Percentiles rank a stretch among this genome's conserved stretches.
phyloP scores from a whole-genome alignment of 495 filamentous ascomycete genomes.

The Penicillium verhagenii region DNA sequence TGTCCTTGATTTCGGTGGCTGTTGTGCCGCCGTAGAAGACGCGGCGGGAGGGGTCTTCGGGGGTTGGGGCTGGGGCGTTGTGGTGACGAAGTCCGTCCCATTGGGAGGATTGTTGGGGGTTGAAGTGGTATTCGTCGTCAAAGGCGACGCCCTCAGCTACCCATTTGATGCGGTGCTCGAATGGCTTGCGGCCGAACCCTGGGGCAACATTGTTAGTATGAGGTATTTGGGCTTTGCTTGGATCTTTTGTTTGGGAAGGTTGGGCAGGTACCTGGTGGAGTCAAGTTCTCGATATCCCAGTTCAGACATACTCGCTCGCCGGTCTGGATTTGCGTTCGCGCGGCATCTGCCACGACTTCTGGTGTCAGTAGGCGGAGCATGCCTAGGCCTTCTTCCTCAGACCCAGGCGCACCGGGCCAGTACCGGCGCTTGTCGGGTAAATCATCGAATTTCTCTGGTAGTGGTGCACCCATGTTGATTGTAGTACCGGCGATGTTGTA shows the following conservation, averaged over 20 bases:
- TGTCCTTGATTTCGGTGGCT: constrained; percentile 51
- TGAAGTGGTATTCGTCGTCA: constrained; percentile 70
- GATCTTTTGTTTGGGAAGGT: background rate
- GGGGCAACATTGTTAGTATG: constrained; percentile 4
- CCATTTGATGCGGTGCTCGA: constrained; percentile 57
- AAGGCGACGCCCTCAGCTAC: constrained; percentile 50
- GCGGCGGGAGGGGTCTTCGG: constrained; percentile 33
- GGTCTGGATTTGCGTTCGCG: constrained; percentile 46
- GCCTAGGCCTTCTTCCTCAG: constrained; percentile 52
- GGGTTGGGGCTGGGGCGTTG: constrained; percentile 34
- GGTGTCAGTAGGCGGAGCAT: constrained; percentile 51
- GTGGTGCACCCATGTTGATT: constrained; percentile 21
- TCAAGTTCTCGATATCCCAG: constrained; percentile 52
- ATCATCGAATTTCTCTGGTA: constrained; percentile 46
- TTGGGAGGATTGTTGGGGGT: constrained; percentile 74
- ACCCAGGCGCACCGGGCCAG: constrained; percentile 46
- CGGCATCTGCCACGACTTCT: constrained; percentile 46
- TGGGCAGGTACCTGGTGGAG: constrained; percentile 34
- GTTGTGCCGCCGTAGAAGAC: constrained; percentile 56
- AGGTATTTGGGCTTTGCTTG: background rate
- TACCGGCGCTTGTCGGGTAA: constrained; percentile 49
- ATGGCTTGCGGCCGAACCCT: constrained; percentile 55
- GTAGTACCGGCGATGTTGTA: background rate
- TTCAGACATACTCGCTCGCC: constrained; percentile 51
- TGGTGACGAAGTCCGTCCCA: constrained; percentile 77